These are phyloP conservation scores for Bertia moriformis DNA, from an alignment of 2,329 filamentous ascomycete genomes.

Conservation along the genomic window DNA sequence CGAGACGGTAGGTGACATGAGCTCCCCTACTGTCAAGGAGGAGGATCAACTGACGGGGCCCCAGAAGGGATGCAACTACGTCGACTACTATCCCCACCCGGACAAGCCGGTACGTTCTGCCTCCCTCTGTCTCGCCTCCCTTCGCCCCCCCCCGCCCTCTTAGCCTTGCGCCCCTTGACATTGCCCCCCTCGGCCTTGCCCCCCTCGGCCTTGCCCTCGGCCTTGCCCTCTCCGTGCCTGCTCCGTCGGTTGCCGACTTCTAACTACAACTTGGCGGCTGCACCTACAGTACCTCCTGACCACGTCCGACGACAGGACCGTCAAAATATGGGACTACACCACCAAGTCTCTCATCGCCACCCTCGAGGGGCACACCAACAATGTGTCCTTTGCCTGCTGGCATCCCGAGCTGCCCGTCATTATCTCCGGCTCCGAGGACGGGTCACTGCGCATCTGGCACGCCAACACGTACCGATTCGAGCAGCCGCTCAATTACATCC, in stretches of 20 bases:
- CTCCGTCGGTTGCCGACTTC: too few relatives aligned
- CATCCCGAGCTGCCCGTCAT: slow-evolving; percentile 94
- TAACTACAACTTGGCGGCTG: too few relatives aligned
- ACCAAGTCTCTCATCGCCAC: slow-evolving; percentile 95
- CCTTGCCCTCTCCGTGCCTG: too few relatives aligned
- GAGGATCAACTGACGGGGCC: slow-evolving; percentile 52
- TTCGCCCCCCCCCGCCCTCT: too few relatives aligned
- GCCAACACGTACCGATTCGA: slow-evolving; percentile 94
- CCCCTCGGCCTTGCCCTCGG: too few relatives aligned
- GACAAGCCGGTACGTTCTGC: too few relatives aligned
- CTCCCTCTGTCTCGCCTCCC: too few relatives aligned
- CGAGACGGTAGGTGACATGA: slow-evolving; percentile 9
- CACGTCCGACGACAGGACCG: slow-evolving; percentile 87
- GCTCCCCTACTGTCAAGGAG: slow-evolving; percentile 1
- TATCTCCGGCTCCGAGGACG: slow-evolving; percentile 93
- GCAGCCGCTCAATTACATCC: slow-evolving; percentile 86
- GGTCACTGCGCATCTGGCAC: slow-evolving; percentile 96
- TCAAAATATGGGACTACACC: slow-evolving; percentile 98
- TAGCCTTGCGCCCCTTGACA: too few relatives aligned
- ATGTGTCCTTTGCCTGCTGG: slow-evolving; percentile 95
- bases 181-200: too few relatives aligned
- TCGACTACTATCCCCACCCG: slow-evolving; percentile 72
- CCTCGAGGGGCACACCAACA: slow-evolving; percentile 90
- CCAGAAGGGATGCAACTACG: slow-evolving; percentile 95
- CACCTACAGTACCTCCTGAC: slow-evolving; percentile 92